Base-by-base conservation (phyloP, 179 eudicot genomes). In the Beta macrorhiza region DNA sequence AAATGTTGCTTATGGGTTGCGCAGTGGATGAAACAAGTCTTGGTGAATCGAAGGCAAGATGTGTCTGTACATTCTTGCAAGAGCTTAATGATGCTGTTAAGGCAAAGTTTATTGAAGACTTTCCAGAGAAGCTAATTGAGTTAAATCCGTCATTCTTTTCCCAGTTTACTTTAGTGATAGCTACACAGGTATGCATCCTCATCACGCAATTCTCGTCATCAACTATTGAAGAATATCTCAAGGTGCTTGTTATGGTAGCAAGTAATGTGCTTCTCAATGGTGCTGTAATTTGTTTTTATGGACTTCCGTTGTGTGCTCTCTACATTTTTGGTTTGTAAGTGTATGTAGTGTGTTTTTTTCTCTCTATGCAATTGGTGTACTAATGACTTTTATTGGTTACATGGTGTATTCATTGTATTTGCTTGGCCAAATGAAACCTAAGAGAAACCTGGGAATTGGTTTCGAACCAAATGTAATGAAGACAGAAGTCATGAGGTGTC, bases 71-170 rank as follows among this genome's bases (percentile, higher is more conserved):
- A 51, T 92, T 93, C 87, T 92, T 95, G 78, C 97, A 95, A 86
- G 99, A 95, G 91, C 88, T 95, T 76, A 95, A 95, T 91, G 99
- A 92, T 85, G 98, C 99, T 61, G 98, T 95, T 42, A 92, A 93
- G 74, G 98, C 99, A 70, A 95, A 87, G 83, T 95, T 93, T 77
- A 87, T 95, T 52, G 99, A 93, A 84, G 99, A 93, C 79, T 64
- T 87, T 84, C 99, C 99, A 0, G 89, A 89, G 76, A 84, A 86
- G 77, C 86, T 95, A 73, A 95, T 95, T 69, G 94, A 93, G 83
- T 87, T 89, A 32, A 91, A 90, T 77, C 95, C 97, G 42, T 91
- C 96, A 42, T 95, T 95, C 88, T 95, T 95, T 89, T 88, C 94
- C 62, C 93, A 93, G 79, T 95, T 95, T 86, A 95, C 97, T 37